phyloP scores from a whole-genome alignment of 306 rosid genomes.

The Phaseolus lunatus region DNA sequence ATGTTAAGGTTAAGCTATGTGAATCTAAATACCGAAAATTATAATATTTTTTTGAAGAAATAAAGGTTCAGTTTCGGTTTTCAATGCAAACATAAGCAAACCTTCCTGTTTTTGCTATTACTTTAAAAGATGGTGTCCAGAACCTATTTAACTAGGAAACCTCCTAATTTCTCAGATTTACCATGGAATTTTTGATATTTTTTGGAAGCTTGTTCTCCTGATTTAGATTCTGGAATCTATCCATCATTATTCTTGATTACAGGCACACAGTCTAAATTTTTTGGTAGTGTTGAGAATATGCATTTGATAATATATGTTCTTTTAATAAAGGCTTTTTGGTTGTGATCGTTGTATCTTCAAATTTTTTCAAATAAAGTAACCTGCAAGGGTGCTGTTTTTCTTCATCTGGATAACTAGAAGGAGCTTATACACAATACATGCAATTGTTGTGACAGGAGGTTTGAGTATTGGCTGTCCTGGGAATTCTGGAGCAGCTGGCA shows the following conservation, averaged over 20 bases:
- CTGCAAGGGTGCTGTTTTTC: constrained; percentile 15
- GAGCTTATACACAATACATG: constrained; percentile 32
- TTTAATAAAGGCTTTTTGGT: constrained; percentile 17
- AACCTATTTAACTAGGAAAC: constrained; percentile 1
- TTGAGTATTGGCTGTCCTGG: constrained; percentile 89
- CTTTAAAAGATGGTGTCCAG: constrained; percentile 15
- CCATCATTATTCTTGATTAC: background rate
- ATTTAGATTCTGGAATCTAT: constrained; percentile 35
- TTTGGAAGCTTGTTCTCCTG: constrained; percentile 13
- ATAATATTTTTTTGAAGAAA: constrained; percentile 22
- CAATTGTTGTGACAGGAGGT: constrained; percentile 76
- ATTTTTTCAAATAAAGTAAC: constrained; percentile 24
- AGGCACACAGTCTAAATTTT: constrained; percentile 10
- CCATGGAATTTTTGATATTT: background rate
- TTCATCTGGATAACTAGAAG: constrained; percentile 26
- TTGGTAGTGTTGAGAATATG: constrained; percentile 27
- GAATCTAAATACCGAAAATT: constrained; percentile 20
- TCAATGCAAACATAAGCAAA: background rate
- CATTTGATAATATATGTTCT: constrained; percentile 33
- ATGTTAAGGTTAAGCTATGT: constrained; percentile 44
- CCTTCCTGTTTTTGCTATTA: constrained; percentile 11
- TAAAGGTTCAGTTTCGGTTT: constrained; percentile 30
- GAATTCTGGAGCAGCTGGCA: constrained; percentile 98
- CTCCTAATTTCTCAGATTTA: background rate
- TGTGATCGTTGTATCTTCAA: constrained; percentile 32